phyloP scores from a whole-genome alignment of 495 filamentous ascomycete species.

The Rostrohypoxylon terebratum region DNA sequence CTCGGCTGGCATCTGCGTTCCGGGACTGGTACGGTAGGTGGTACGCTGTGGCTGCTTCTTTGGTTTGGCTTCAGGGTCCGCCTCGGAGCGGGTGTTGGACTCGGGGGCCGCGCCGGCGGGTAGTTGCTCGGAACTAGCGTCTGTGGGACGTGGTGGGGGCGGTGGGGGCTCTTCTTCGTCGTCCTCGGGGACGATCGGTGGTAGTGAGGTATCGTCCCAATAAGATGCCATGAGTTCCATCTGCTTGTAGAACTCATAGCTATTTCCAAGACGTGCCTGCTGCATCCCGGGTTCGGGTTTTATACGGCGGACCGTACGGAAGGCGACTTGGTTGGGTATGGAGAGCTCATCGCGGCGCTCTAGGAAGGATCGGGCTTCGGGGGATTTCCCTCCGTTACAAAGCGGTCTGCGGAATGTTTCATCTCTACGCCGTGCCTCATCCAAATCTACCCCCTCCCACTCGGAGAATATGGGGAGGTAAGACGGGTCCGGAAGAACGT shows the following conservation, averaged over 20 bases:
- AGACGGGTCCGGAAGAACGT: constrained; percentile 61
- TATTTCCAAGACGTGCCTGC: constrained; percentile 63
- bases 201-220: constrained; percentile 65
- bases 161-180: constrained; percentile 28
- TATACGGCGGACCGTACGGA: constrained; percentile 64
- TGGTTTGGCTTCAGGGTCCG: constrained; percentile 27
- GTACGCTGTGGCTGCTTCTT: constrained; percentile 31
- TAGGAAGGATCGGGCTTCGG: constrained; percentile 62
- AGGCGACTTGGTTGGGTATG: constrained; percentile 61
- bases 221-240: constrained; percentile 63
- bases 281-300: constrained; percentile 60
- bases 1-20: constrained; percentile 79
- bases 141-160: constrained; percentile 17
- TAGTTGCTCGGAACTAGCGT: constrained; percentile 16
- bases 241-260: constrained; percentile 69
- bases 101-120: constrained; percentile 27
- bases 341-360: constrained; percentile 65
- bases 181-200: constrained; percentile 23
- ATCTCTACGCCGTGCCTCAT: constrained; percentile 57
- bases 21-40: constrained; percentile 67
- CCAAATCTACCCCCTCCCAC: constrained; percentile 60
- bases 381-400: constrained; percentile 60
- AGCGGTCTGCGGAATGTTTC: constrained; percentile 57
- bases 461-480: constrained; percentile 60
- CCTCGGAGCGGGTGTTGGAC: constrained; percentile 24